A percentile compares a stretch with the other conserved stretches of the same genome.
Evolutionary conservation across 495 filamentous ascomycete genomes (phyloP).

Genomic region (Penicillium bovifimosum): DNA sequence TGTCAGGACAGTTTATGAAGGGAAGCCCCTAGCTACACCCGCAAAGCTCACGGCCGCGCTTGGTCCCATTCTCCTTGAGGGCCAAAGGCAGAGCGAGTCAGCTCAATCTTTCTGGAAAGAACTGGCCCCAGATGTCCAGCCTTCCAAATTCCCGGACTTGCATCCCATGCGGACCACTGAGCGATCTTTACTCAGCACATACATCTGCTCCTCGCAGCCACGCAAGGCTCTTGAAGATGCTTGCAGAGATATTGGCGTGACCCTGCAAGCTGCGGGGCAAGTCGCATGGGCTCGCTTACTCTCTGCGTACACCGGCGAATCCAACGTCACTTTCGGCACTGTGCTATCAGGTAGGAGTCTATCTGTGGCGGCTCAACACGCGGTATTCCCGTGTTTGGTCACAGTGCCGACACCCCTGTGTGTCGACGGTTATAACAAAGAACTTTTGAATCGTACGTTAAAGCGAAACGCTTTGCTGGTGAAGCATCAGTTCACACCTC

Average conservation of each 20-base stretch:
- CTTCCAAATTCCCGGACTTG: constrained; percentile 64
- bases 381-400: constrained; percentile 66
- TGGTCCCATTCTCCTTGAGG: constrained; percentile 47
- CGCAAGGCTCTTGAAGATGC: constrained; percentile 44
- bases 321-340: constrained; percentile 61
- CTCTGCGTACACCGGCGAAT: constrained; percentile 65
- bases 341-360: constrained; percentile 64
- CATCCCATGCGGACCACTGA: constrained; percentile 50
- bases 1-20: constrained; percentile 38
- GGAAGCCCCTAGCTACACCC: constrained; percentile 10
- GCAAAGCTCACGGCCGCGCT: constrained; percentile 38
- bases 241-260: constrained; percentile 51
- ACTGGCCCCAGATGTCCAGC: constrained; percentile 43
- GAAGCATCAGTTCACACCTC: constrained; percentile 63
- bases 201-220: constrained; percentile 32
- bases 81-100: constrained; percentile 21
- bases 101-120: constrained; percentile 57
- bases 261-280: constrained; percentile 65
- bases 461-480: constrained; percentile 53
- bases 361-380: constrained; percentile 44
- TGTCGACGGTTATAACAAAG: constrained; percentile 44
- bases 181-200: constrained; percentile 31
- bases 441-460: constrained; percentile 54
- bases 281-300: constrained; percentile 70
- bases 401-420: constrained; percentile 61